phyloP scores from a whole-genome alignment of 495 filamentous ascomycete genomes.

The Trichoderma virens region DNA sequence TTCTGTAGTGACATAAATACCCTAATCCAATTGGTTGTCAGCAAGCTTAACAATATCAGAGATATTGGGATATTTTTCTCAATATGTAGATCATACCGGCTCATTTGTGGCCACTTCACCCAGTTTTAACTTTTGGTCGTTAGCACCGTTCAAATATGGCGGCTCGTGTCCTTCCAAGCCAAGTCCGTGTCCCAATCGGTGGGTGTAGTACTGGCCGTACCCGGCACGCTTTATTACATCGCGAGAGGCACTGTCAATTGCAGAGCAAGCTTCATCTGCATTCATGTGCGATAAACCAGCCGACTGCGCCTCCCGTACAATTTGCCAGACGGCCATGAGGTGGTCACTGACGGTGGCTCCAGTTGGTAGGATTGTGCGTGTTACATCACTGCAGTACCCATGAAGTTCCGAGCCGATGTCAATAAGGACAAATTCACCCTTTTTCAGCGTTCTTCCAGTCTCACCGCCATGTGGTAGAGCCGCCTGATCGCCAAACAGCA shows the following conservation, averaged over 20 bases:
- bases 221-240: neutral
- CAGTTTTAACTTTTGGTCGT: conserved; percentile 18
- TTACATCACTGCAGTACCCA: conserved; percentile 25
- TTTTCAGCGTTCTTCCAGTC: conserved; percentile 15
- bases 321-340: neutral
- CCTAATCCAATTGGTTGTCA: conserved; percentile 12
- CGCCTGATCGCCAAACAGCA: conserved; percentile 21
- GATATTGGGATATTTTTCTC: too few species aligned
- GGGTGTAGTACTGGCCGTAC: conserved; percentile 22
- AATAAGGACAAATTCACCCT: conserved; percentile 23
- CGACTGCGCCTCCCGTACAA: neutral
- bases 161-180: conserved; percentile 24
- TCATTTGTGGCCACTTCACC: conserved; percentile 24
- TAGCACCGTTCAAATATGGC: conserved; percentile 26
- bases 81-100: conserved; percentile 17
- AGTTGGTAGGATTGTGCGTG: conserved; percentile 19
- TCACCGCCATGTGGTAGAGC: conserved; percentile 22
- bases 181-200: conserved; percentile 23
- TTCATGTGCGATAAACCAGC: neutral
- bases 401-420: conserved; percentile 23
- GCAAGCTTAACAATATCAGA: neutral
- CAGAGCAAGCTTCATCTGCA: neutral
- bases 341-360: conserved; percentile 4
- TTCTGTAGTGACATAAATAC: conserved; percentile 23
- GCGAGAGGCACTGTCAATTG: neutral